Evolutionary conservation across 768 basidiomycete species (phyloP).

Genomic region (Termitomyces sp.): DNA sequence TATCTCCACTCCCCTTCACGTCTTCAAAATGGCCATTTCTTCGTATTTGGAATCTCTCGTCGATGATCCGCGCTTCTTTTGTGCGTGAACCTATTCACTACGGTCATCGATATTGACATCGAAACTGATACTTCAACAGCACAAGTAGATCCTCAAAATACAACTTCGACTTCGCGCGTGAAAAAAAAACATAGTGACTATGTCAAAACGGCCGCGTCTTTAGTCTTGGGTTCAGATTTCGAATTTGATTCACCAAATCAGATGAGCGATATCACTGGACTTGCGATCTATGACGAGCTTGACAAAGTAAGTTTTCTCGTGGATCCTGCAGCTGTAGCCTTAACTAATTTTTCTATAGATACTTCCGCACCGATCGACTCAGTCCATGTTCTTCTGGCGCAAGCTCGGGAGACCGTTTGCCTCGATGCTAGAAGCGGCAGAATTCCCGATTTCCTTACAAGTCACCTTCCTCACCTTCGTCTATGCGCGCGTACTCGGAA

Average conservation of each 20-base stretch:
- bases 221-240: slow-evolving; percentile 13
- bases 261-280: slow-evolving; percentile 5
- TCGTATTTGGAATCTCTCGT: slow-evolving; percentile 12
- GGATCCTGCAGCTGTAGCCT: not conserved
- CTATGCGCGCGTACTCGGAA: slow-evolving; percentile 23
- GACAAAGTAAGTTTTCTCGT: slow-evolving; percentile 12
- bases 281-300: slow-evolving; percentile 14
- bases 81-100: not conserved
- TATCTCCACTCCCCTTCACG: not conserved
- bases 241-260: slow-evolving; percentile 6
- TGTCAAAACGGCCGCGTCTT: slow-evolving; percentile 9
- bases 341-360: slow-evolving; percentile 2
- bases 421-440: slow-evolving; percentile 24
- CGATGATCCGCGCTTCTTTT: slow-evolving; percentile 13
- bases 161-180: not conserved
- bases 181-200: not conserved
- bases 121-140: slow-evolving; percentile 4
- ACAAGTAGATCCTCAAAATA: slow-evolving; percentile 3
- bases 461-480: slow-evolving; percentile 24
- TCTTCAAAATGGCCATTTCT: slow-evolving; percentile 11
- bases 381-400: slow-evolving; percentile 22
- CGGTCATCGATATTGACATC: not conserved
- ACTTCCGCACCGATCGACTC: slow-evolving; percentile 13
- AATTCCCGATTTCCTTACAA: slow-evolving; percentile 19
- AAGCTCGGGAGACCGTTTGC: slow-evolving; percentile 23